Percentiles rank a stretch among this genome's conserved stretches.
These are phyloP conservation scores for Apiospora arundinis DNA, from an alignment of 2,329 filamentous ascomycete genomes.

Conservation along the genomic window DNA sequence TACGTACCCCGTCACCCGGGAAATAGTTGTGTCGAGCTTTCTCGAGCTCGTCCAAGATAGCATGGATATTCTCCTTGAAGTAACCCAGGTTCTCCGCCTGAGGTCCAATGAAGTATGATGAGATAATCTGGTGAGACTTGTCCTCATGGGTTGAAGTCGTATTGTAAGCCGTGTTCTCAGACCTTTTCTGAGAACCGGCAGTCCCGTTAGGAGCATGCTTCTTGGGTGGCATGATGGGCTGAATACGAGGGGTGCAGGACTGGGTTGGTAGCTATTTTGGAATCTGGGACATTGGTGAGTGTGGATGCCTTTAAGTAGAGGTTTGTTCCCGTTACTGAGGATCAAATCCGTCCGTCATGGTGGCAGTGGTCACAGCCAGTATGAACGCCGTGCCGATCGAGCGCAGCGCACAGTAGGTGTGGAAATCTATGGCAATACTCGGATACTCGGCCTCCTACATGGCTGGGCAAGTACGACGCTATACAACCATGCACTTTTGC, in stretches of 20 bases:
- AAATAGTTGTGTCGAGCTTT: slow-evolving; percentile 44
- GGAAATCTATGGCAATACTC: not conserved
- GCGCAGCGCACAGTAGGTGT: not conserved
- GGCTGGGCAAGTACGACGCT: not conserved
- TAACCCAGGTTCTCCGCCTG: slow-evolving; percentile 48
- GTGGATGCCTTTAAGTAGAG: not conserved
- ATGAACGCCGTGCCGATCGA: not conserved
- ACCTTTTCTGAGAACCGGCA: not conserved
- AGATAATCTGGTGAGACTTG: slow-evolving; percentile 41
- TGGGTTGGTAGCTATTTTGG: not conserved
- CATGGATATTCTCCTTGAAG: slow-evolving; percentile 47
- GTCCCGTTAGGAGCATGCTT: not conserved
- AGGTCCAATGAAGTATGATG: slow-evolving; percentile 51
- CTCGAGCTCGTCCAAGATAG: slow-evolving; percentile 46
- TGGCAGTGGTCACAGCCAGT: not conserved
- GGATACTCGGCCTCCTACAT: not conserved
- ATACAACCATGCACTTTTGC: not conserved
- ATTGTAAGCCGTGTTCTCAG: slow-evolving; percentile 25
- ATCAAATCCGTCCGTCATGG: not conserved
- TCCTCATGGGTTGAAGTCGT: slow-evolving; percentile 26
- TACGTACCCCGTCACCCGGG: slow-evolving; percentile 39
- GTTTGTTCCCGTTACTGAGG: not conserved
- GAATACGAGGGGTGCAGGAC: not conserved
- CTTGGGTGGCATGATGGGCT: not conserved
- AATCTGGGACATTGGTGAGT: not conserved